These are phyloP conservation scores for Phylloporus scabripes DNA, from an alignment of 768 basidiomycete genomes.

Conservation along the genomic window DNA sequence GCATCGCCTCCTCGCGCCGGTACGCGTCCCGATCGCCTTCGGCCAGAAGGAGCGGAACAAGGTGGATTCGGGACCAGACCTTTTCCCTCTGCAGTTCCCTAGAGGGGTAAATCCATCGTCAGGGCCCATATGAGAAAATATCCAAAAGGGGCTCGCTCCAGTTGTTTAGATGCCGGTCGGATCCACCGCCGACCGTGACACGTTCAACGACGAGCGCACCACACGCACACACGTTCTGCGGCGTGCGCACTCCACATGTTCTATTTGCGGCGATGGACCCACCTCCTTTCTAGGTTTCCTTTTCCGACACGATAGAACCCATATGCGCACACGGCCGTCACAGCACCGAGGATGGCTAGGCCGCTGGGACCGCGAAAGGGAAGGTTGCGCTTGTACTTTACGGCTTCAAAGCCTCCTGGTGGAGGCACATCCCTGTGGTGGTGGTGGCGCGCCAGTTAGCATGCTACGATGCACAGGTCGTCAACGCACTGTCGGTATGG, in stretches of 20 bases:
- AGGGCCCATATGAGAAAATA: conserved; percentile 41
- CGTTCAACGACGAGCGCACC: conserved; percentile 66
- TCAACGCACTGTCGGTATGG: conserved; percentile 26
- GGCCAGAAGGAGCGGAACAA: conserved; percentile 86
- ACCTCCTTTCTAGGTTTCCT: conserved; percentile 93
- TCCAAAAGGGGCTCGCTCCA: conserved; percentile 31
- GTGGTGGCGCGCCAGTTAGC: conserved; percentile 9
- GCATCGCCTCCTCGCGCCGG: conserved; percentile 70
- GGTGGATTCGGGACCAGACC: conserved; percentile 92
- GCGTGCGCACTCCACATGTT: conserved; percentile 47
- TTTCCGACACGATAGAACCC: conserved; percentile 89
- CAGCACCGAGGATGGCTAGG: conserved; percentile 77
- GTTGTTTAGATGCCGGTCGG: conserved; percentile 43
- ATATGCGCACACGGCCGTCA: conserved; percentile 78
- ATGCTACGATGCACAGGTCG: conserved; percentile 7
- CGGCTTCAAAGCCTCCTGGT: conserved; percentile 81
- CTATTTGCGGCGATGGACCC: conserved; percentile 34
- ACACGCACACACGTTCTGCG: conserved; percentile 62
- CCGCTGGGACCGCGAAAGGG: conserved; percentile 86
- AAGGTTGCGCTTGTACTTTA: conserved; percentile 95
- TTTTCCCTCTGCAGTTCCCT: conserved; percentile 94
- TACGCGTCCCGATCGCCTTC: conserved; percentile 91
- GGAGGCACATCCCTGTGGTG: conserved; percentile 89
- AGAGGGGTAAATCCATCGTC: conserved; percentile 30
- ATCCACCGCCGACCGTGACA: conserved; percentile 49